phyloP scores from a whole-genome alignment of 495 filamentous ascomycete genomes.

The Xylaria curta region DNA sequence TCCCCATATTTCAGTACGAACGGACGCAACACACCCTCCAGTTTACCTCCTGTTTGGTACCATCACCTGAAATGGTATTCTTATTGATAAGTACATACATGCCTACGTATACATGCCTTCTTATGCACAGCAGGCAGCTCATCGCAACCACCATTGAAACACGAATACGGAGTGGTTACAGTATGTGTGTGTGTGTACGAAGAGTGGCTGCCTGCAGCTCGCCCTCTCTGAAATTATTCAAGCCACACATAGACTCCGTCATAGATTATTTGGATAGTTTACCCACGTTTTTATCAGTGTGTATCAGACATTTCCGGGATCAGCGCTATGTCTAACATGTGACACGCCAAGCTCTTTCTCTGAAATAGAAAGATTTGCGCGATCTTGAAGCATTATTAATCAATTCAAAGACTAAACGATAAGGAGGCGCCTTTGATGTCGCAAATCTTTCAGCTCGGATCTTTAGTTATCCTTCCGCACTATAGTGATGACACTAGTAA shows the following conservation, averaged over 20 bases:
- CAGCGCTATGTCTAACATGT: slow-evolving; percentile 10
- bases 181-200: neutral
- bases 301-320: neutral
- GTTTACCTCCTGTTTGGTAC: neutral
- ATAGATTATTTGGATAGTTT: neutral
- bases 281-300: slow-evolving; percentile 1
- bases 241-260: neutral
- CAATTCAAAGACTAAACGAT: neutral
- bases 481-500: neutral
- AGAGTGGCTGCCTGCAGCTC: slow-evolving; percentile 5
- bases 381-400: neutral
- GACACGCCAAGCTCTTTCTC: slow-evolving; percentile 24
- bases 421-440: neutral
- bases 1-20: neutral
- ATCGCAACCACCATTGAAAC: slow-evolving; percentile 11
- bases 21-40: neutral
- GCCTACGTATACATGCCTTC: neutral
- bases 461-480: neutral
- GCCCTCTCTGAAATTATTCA: neutral
- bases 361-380: slow-evolving; percentile 15
- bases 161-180: neutral
- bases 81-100: neutral
- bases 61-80: neutral
- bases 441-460: neutral
- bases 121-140: neutral